phyloP scores from a whole-genome alignment of 441 rosid species.

The Eutrema salsugineum region DNA sequence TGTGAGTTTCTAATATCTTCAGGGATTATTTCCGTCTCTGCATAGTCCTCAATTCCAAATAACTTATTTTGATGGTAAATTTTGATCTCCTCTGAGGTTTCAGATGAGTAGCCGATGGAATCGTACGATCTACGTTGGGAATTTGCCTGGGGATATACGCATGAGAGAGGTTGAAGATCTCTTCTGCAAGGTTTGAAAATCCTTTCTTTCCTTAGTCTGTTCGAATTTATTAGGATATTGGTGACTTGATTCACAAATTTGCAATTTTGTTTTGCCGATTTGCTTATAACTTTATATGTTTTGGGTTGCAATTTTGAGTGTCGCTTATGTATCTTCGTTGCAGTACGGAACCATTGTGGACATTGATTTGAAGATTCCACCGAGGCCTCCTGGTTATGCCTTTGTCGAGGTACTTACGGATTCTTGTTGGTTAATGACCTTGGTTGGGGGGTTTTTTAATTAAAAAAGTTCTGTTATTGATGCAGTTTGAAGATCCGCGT shows the following conservation, averaged over 20 bases:
- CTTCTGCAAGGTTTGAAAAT: constrained; percentile 65
- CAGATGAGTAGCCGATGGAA: constrained; percentile 67
- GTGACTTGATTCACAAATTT: not conserved
- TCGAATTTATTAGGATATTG: not conserved
- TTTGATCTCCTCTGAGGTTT: not conserved
- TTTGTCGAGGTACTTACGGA: constrained; percentile 73
- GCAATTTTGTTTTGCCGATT: not conserved
- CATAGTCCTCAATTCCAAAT: not conserved
- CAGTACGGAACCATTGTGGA: constrained; percentile 92
- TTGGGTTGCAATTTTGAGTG: not conserved
- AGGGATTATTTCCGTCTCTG: not conserved
- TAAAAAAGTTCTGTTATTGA: constrained; percentile 1
- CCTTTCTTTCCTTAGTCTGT: not conserved
- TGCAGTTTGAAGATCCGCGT: constrained; percentile 84
- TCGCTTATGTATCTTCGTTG: constrained; percentile 4
- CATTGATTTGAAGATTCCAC: constrained; percentile 91
- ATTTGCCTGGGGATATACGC: constrained; percentile 83
- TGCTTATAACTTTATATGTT: not conserved
- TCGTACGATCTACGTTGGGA: constrained; percentile 85
- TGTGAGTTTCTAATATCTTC: not conserved
- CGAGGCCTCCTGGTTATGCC: constrained; percentile 95
- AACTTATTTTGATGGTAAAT: not conserved
- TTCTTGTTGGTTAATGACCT: too few relatives aligned
- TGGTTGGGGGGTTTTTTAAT: not conserved
- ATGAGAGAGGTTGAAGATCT: constrained; percentile 79